phyloP scores from a whole-genome alignment of 257 asterid species.

The Solanum boliviense region DNA sequence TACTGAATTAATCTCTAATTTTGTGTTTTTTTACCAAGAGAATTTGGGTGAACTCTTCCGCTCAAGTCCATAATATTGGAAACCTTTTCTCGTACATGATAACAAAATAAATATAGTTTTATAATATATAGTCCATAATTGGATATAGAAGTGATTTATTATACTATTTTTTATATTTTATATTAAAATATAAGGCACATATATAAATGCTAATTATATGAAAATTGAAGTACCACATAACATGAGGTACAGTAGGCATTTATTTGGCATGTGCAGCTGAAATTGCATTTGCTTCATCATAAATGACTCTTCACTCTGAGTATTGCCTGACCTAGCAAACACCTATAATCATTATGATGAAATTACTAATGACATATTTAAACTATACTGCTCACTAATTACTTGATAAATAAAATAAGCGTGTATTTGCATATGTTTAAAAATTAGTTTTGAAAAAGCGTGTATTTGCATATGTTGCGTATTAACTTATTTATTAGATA shows the following conservation, averaged over 20 bases:
- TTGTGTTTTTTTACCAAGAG: not conserved
- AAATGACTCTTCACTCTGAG: not conserved
- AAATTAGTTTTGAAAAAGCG: too few relatives aligned
- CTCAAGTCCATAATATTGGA: not conserved
- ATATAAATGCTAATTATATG: not conserved
- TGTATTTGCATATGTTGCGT: not conserved
- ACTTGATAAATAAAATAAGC: not conserved
- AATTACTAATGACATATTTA: not conserved
- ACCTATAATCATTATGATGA: not conserved
- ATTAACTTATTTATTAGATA: not conserved
- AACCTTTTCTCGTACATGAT: not conserved
- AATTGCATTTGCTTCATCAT: not conserved
- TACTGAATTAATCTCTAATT: not conserved
- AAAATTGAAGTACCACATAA: not conserved
- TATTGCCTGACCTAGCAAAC: not conserved
- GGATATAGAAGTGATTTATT: not conserved
- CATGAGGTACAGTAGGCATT: not conserved
- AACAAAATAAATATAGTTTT: too few relatives aligned
- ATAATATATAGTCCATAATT: not conserved
- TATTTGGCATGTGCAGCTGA: not conserved
- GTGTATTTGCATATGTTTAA: too few relatives aligned
- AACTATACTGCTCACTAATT: not conserved
- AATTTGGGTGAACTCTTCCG: not conserved
- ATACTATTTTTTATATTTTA: not conserved
- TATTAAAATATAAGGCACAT: not conserved